Evolutionary conservation across 164 flowering plant species (phyloP), one percentile per base, ranked within the genome.

Genomic region (Vitis labrusca): DNA sequence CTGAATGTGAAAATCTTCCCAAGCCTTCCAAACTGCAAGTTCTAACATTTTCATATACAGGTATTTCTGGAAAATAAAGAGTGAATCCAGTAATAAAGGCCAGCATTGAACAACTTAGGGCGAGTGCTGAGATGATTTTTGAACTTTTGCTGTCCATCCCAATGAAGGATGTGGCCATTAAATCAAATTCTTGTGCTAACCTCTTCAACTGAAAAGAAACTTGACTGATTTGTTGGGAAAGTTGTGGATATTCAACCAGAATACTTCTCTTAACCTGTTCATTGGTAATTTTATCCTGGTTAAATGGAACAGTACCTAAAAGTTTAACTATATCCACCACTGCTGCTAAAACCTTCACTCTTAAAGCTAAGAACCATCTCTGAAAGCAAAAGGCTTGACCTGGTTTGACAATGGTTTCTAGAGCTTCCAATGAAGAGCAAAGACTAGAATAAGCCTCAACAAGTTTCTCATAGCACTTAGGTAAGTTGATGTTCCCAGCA

Each of bases 341-440:
- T 63, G 59, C 64, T 76, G 75, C 84, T 37, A 91, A 59, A 70
- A 82, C 52, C 69, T 81, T 85, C 11, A 73, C 74, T 74, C 92
- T 82, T 48, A 90, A 75, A 29, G 76, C 74, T 77, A 91, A 56
- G 73, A 92, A 89, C 99, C 97, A 89, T 74, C 77, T 86, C 61
- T 91, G 97, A 65, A 93, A 93, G 73, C 74, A 69, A 74, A 85
- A 83, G 8, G 71, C 56, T 64, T 65, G 73, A 58, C 69, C 73
- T 10, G 70, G 68, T 64, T 72, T 50, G 55, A 16, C 62, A 70
- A 64, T 70, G 61, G 73, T 60, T 44, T 59, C 77, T 66, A 90
- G 77, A 8, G 65, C 62, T 73, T 81, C 73, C 68, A 50, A 69
- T 37, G 86, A 80, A 67, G 80, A 79, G 58, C 64, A 59, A 72